A percentile compares a stretch with the other conserved stretches of the same genome.
Evolutionary conservation across 129 eudicot species (phyloP).

Genomic region (Pulicaria dysenterica): DNA sequence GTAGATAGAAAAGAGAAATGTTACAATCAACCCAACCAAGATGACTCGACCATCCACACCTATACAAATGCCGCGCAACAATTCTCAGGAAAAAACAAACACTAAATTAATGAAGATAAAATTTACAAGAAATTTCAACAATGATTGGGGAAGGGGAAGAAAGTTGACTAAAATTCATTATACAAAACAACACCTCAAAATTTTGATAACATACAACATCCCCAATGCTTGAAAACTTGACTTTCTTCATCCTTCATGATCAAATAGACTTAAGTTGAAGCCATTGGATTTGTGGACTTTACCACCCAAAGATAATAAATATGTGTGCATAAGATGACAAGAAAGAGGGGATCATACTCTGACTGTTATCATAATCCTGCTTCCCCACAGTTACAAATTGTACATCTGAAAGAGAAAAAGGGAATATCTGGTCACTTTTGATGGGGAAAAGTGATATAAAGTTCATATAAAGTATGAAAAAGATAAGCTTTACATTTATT

Average conservation of each 20-base stretch:
- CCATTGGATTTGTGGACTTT: background rate
- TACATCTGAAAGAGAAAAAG: slow-evolving; percentile 33
- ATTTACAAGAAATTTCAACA: slow-evolving; percentile 16
- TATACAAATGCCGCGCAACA: too few species aligned
- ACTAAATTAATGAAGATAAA: slow-evolving; percentile 20
- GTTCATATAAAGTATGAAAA: background rate
- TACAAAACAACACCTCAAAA: slow-evolving; percentile 15
- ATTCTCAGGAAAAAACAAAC: too few species aligned
- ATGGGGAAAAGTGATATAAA: background rate
- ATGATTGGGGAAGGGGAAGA: background rate
- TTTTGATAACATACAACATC: background rate
- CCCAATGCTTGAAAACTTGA: background rate
- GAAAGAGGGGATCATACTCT: background rate
- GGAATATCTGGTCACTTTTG: background rate
- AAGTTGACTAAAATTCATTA: background rate
- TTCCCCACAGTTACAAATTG: background rate
- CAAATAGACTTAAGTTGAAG: background rate
- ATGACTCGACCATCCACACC: too few species aligned
- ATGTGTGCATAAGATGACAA: background rate
- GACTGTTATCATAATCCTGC: slow-evolving; percentile 6
- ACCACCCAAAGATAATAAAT: slow-evolving; percentile 2
- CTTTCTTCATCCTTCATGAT: background rate
- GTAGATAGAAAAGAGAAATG: too few species aligned
- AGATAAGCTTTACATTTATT: slow-evolving; percentile 38
- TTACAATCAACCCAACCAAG: too few species aligned